These are phyloP conservation scores for Coriaria nepalensis DNA, from an alignment of 306 rosid genomes.

Conservation along the genomic window DNA sequence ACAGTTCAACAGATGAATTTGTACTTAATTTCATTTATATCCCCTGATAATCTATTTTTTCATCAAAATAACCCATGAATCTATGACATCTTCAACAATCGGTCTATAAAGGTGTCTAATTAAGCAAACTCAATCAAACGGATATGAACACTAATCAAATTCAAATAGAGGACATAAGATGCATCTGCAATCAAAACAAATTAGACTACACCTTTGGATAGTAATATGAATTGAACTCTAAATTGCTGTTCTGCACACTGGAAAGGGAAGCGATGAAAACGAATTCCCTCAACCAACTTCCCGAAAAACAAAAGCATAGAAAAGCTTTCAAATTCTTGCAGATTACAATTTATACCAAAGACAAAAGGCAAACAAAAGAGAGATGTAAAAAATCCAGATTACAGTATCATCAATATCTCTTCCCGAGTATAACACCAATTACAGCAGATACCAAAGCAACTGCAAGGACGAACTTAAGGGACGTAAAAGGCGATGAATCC, in stretches of 20 bases:
- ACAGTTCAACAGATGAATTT: no score
- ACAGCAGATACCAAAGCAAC: constrained; percentile 65
- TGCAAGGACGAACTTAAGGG: constrained; percentile 48
- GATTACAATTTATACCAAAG: constrained; percentile 13
- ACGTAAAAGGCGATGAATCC: constrained; percentile 31
- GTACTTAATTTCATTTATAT: no score
- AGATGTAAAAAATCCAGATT: constrained; percentile 10
- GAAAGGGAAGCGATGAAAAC: constrained; percentile 46
- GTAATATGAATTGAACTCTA: no score
- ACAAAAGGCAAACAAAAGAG: constrained; percentile 10
- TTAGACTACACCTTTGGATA: no score
- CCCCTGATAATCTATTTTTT: no score
- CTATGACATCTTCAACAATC: no score
- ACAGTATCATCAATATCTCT: constrained; percentile 41
- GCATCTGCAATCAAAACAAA: no score
- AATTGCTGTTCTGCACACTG: constrained; percentile 25
- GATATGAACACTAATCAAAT: no score
- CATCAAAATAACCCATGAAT: no score
- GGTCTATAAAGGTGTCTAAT: no score
- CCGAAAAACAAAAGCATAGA: constrained; percentile 32
- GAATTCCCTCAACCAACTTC: constrained; percentile 45
- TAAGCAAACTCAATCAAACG: no score
- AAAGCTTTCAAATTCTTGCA: constrained; percentile 28
- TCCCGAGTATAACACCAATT: constrained; percentile 75
- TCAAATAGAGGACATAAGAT: no score